Conservation (phyloP, 805 yeast species). For the Saccharomycopsis sp. region DNA sequence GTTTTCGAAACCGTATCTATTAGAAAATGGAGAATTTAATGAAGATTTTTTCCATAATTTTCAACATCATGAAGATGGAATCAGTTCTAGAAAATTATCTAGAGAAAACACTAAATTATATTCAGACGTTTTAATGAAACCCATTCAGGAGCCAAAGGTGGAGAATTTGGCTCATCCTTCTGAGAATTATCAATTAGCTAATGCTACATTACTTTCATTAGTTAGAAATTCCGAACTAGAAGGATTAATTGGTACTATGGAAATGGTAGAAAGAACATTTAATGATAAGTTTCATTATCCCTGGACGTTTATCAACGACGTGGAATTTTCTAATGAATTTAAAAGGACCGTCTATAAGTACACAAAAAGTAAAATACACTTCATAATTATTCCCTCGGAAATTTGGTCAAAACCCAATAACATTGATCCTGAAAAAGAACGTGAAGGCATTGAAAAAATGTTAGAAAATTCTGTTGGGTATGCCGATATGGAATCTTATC, state of each 20-base stretch:
- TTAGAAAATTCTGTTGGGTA: conserved; percentile 42
- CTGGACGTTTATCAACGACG: conserved; percentile 70
- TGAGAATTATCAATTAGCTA: conserved; percentile 33
- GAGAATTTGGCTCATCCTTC: conserved; percentile 25
- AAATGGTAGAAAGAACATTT: conserved; percentile 51
- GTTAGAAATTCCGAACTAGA: conserved; percentile 58
- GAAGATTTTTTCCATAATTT: conserved; percentile 10
- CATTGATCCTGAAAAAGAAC: conserved; percentile 39
- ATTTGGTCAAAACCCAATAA: conserved; percentile 53
- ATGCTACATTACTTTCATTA: conserved; percentile 64
- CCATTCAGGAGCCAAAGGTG: conserved; percentile 40
- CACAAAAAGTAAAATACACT: conserved; percentile 31
- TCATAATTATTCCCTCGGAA: conserved; percentile 32
- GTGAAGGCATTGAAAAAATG: conserved; percentile 31
- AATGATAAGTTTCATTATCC: conserved; percentile 69
- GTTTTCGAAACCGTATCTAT: conserved; percentile 9
- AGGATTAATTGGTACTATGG: conserved; percentile 41
- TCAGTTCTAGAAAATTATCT: neutral
- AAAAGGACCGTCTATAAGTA: conserved; percentile 31
- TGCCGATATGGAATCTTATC: conserved; percentile 54
- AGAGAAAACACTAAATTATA: neutral
- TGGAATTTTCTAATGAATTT: conserved; percentile 50
- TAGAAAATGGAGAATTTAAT: conserved; percentile 10
- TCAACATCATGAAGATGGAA: conserved; percentile 4
- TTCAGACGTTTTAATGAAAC: conserved; percentile 9